These are phyloP conservation scores for Macrocystidia cucumis DNA, from an alignment of 1,284 basidiomycete species.

Conservation along the genomic window DNA sequence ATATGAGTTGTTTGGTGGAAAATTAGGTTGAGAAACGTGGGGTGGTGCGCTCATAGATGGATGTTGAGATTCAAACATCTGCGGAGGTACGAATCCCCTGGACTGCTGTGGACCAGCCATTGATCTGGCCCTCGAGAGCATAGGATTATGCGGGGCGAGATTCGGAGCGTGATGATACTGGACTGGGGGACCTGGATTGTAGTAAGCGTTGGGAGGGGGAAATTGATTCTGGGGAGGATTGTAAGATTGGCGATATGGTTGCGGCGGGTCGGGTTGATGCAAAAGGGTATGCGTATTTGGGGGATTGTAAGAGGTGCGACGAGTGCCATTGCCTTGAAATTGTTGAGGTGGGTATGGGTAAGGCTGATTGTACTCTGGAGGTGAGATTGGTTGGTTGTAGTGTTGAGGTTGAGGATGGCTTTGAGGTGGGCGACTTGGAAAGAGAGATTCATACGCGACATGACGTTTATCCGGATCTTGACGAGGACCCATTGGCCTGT, in stretches of 20 bases:
- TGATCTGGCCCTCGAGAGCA: constrained; percentile 39
- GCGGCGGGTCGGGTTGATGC: constrained; percentile 13
- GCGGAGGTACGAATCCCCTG: too few relatives aligned
- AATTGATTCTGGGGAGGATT: constrained; percentile 18
- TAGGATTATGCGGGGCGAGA: constrained; percentile 26
- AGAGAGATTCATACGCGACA: constrained; percentile 77
- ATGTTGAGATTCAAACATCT: too few relatives aligned
- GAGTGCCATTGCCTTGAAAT: constrained; percentile 19
- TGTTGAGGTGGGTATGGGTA: constrained; percentile 24
- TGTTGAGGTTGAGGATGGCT: constrained; percentile 17
- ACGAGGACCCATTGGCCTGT: constrained; percentile 62
- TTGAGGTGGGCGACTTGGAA: constrained; percentile 53
- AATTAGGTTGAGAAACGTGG: constrained; percentile 73
- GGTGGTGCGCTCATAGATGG: too few relatives aligned
- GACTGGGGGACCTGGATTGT: constrained; percentile 19
- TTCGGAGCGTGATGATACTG: constrained; percentile 20
- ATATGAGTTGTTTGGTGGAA: constrained; percentile 47
- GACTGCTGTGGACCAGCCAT: constrained; percentile 38
- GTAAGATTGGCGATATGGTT: constrained; percentile 20
- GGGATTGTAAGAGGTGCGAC: constrained; percentile 22
- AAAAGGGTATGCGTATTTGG: constrained; percentile 11
- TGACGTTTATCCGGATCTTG: constrained; percentile 65
- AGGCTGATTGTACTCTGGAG: constrained; percentile 16
- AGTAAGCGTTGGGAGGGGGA: constrained; percentile 18
- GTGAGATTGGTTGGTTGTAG: constrained; percentile 14